Evolutionary conservation across 164 flowering plant species (phyloP).

Genomic region (Liquidambar formosana): DNA sequence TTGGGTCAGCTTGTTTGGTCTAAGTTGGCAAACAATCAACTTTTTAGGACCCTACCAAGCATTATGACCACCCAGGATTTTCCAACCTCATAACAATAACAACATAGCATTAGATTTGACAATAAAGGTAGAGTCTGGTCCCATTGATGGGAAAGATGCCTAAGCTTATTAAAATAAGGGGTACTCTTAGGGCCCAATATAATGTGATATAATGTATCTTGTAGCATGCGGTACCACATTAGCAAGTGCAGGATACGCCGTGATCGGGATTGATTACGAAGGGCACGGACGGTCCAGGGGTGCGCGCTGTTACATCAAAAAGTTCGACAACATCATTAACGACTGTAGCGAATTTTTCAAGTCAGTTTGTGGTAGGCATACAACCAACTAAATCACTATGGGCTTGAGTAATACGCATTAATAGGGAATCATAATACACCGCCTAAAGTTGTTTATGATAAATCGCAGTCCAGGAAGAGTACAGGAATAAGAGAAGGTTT

Average conservation of each 20-base stretch:
- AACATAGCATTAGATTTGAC: too few species aligned
- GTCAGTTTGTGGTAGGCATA: conserved; percentile 78
- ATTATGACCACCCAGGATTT: too few species aligned
- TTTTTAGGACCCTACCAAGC: background rate
- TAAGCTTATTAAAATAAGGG: too few species aligned
- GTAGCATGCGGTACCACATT: conserved; percentile 70
- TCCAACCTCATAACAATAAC: too few species aligned
- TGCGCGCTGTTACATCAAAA: conserved; percentile 89
- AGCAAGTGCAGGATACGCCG: conserved; percentile 74
- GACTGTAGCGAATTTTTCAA: conserved; percentile 76
- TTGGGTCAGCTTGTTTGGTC: conserved; percentile 7
- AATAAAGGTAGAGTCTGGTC: too few species aligned
- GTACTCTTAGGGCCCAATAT: background rate
- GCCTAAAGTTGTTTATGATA: background rate
- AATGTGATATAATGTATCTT: conserved; percentile 2
- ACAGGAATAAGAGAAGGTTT: conserved; percentile 62
- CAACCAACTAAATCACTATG: background rate
- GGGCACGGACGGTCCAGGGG: conserved; percentile 96
- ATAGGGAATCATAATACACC: too few species aligned
- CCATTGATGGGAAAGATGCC: too few species aligned
- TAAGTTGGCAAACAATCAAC: conserved; percentile 16
- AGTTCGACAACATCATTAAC: conserved; percentile 71
- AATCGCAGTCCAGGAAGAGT: conserved; percentile 53
- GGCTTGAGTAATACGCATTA: too few species aligned
- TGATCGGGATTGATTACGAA: conserved; percentile 87